Evolutionary conservation across 2,329 filamentous ascomycete species (phyloP).

Genomic region (Penicillium frequentans): DNA sequence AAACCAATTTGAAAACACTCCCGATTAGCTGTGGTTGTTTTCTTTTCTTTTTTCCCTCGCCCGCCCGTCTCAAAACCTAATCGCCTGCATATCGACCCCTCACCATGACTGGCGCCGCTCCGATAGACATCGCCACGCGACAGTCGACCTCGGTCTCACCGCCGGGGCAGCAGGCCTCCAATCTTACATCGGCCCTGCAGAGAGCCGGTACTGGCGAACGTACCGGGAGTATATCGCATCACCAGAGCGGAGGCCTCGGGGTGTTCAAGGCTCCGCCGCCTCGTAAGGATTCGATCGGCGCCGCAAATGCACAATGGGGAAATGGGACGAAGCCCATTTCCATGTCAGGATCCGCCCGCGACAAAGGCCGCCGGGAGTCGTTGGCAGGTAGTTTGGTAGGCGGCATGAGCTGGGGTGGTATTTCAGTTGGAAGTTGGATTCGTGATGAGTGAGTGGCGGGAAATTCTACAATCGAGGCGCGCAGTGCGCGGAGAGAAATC

Average conservation of each 20-base stretch:
- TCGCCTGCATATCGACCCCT: slow-evolving; percentile 12
- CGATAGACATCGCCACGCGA: slow-evolving; percentile 61
- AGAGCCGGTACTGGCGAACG: slow-evolving; percentile 46
- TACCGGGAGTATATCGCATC: slow-evolving; percentile 45
- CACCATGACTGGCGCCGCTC: slow-evolving; percentile 56
- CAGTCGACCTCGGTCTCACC: slow-evolving; percentile 58
- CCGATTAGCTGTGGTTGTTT: not conserved
- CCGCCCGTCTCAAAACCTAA: not conserved
- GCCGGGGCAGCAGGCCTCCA: slow-evolving; percentile 60
- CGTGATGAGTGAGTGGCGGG: slow-evolving; percentile 82
- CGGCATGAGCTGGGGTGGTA: slow-evolving; percentile 95
- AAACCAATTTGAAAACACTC: not conserved
- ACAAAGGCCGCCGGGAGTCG: slow-evolving; percentile 58
- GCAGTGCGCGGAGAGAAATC: not conserved
- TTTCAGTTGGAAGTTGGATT: slow-evolving; percentile 96
- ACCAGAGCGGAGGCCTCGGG: slow-evolving; percentile 39
- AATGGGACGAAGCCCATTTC: slow-evolving; percentile 62
- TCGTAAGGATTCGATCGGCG: slow-evolving; percentile 57
- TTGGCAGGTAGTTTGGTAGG: slow-evolving; percentile 63
- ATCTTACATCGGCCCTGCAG: slow-evolving; percentile 62
- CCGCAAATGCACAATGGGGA: slow-evolving; percentile 54
- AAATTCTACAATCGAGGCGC: not conserved
- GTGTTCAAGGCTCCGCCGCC: slow-evolving; percentile 42
- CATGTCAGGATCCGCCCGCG: slow-evolving; percentile 50
- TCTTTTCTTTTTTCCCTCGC: not conserved